phyloP scores from a whole-genome alignment of 169 alveolate species.

The Neospora caninum region DNA sequence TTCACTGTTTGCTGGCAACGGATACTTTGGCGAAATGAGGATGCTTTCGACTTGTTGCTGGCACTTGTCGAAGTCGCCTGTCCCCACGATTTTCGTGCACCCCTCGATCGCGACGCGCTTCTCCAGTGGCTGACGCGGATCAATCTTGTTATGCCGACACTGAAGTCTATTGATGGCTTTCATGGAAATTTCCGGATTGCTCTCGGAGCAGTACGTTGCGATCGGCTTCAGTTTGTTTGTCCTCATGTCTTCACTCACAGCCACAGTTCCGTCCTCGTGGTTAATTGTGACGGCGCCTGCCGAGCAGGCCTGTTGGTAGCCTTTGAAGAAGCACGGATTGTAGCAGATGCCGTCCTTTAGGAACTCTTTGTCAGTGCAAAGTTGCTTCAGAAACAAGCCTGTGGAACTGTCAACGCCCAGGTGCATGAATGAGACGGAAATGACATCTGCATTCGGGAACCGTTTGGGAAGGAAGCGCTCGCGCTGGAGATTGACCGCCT shows the following conservation, averaged over 20 bases:
- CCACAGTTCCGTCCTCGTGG: not conserved
- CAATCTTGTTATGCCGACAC: not conserved
- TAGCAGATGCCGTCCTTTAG: slow-evolving; percentile 30
- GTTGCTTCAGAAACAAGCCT: slow-evolving; percentile 29
- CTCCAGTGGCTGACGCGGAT: slow-evolving; percentile 34
- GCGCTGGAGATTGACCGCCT: not conserved
- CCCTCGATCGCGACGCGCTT: not conserved
- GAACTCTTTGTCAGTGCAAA: not conserved
- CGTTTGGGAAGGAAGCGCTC: not conserved
- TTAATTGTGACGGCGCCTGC: slow-evolving; percentile 18
- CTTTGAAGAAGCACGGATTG: slow-evolving; percentile 49
- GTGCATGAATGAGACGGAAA: slow-evolving; percentile 45
- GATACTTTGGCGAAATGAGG: slow-evolving; percentile 15
- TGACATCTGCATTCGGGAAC: slow-evolving; percentile 13
- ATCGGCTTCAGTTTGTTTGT: slow-evolving; percentile 29
- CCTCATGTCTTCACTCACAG: not conserved
- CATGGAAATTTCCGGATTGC: slow-evolving; percentile 1
- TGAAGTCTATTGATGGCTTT: not conserved
- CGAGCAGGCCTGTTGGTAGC: slow-evolving; percentile 33
- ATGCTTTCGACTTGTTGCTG: not conserved
- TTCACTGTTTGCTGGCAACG: slow-evolving; percentile 52
- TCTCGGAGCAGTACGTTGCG: slow-evolving; percentile 30
- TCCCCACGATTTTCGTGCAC: slow-evolving; percentile 41
- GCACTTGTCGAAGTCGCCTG: slow-evolving; percentile 53
- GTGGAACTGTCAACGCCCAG: slow-evolving; percentile 46